Base-by-base conservation (phyloP, 2,329 filamentous ascomycete species). In the Cryphonectria parasitica region DNA sequence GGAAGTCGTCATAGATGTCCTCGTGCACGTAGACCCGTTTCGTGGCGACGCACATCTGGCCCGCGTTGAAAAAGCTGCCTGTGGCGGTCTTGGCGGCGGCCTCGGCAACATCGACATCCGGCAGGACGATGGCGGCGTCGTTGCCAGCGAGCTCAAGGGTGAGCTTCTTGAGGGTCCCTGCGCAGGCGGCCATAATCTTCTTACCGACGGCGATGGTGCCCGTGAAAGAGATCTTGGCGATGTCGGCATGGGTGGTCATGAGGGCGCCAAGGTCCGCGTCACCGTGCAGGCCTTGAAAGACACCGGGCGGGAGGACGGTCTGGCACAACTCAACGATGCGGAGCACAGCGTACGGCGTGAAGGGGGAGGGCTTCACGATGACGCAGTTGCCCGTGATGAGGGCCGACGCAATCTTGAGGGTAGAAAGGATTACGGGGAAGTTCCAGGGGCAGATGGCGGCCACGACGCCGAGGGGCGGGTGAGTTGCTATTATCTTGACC, bases 11-110 rank as follows among this genome's bases (percentile, higher is more conserved):
- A 75, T 89, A 90, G 66, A 90, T 85, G 3, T 80, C 82, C 73
- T 89, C 85, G 75, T 91, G 89, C 2, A 91, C 84, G 75, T 88
- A 90, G 41, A 90, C 79, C 0, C 88, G 82, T 79, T 90, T 90
- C 67, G 83, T 84, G 61, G 84, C 84, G 34, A 89, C 82, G 76
- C 87, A 89, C 63, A 88, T 82, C 75, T 88, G 86, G 19, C 86
- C 84, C 0, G 84, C 84, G 75, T 87, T 86, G 70, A 86, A 82
- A 73, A 89, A 87, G 10, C 83, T 82, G 7, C 83, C 82, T 2
- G 78, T 77, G 0, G 84, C 85, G 13, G 87, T 79, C 70, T 82
- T 76, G 4, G 79, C 80, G 6, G 85, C 82, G 17, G 83, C 78
- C 15, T 79, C 78, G 10, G 79, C 81, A 6, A 88, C 77, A 68